Percentiles rank a stretch among this genome's conserved stretches.
Evolutionary conservation across 108 stramenopile genomes (phyloP).

Genomic region (Conticribra guillardii): DNA sequence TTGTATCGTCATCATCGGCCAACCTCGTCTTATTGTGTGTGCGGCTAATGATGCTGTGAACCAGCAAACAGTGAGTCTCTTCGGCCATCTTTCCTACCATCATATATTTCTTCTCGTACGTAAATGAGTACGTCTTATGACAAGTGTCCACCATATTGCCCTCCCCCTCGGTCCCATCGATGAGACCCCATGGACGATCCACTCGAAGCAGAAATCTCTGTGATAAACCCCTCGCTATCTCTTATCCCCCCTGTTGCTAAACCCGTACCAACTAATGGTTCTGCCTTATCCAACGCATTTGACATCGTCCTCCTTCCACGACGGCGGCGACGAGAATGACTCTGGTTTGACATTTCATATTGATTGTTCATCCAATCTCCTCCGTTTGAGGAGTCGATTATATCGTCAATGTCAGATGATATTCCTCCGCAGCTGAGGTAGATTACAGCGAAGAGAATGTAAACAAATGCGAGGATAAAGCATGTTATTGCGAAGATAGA

Average conservation of each 20-base stretch:
- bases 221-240: constrained; percentile 45
- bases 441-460: constrained; percentile 74
- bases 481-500: constrained; percentile 78
- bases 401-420: constrained; percentile 25
- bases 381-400: constrained; percentile 2
- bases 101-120: too few species aligned
- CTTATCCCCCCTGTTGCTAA: constrained; percentile 35
- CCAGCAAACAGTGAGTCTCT: not conserved
- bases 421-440: constrained; percentile 49
- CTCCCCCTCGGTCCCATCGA: constrained; percentile 23
- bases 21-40: too few species aligned
- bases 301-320: constrained; percentile 31
- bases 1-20: too few species aligned
- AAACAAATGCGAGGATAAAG: constrained; percentile 75
- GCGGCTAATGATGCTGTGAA: too few species aligned
- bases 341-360: constrained; percentile 41
- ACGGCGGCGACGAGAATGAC: constrained; percentile 22
- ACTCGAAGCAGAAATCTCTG: constrained; percentile 41
- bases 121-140: too few species aligned
- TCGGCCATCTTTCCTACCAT: not conserved
- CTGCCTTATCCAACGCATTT: constrained; percentile 35
- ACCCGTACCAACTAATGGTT: constrained; percentile 30
- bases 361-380: constrained; percentile 23
- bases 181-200: constrained; percentile 40
- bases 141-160: constrained; percentile 21